Evolutionary conservation across 169 alveolate species (phyloP), one percentile per base, ranked within the genome.

Genomic region (Plasmodium adleri): DNA sequence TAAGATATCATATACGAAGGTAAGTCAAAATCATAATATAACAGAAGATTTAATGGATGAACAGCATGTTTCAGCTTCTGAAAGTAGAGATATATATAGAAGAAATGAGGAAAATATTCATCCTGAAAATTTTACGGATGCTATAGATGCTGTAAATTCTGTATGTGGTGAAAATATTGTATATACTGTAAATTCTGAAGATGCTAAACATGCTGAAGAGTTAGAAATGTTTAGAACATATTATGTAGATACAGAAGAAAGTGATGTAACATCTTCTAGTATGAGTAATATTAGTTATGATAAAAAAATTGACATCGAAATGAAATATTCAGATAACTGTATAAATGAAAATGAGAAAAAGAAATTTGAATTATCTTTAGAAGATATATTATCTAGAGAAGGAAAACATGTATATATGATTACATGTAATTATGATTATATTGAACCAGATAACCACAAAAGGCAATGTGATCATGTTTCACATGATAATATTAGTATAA

Each of bases 351-450:
- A 80, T n/a, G 90, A 68, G 43, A 80, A 80, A 43, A 68, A 63
- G 24, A 56, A 80, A 24, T 20, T 80, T 28, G 58, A 68, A 67
- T n/a, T 80, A 68, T 56, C 17, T 43, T 68, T 80, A 43, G 90
- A 68, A 68, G 59, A 68, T 17, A 72, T 80, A 43, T 68, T 68
- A 63, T 83, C 56, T 13, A 80, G 59, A 58, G 83, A 80, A 56
- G 90, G 90, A 47, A 80, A 63, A 13, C 76, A 80, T 47, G 17
- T 67, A 49, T 80, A 67, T 63, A 68, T 32, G 59, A 12, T 80
- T 39, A 28, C 26, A n/a, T 80, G 90, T 54, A 80, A 56, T 56
- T 80, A 80, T 47, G n/a, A 47, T 12, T 80, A 80, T 54, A 39
- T 59, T 24, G 49, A 32, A 56, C 15, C 13, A 10, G 32, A 63